Conservation (phyloP, 768 basidiomycete genomes). For the Leccinum uliginosum region DNA sequence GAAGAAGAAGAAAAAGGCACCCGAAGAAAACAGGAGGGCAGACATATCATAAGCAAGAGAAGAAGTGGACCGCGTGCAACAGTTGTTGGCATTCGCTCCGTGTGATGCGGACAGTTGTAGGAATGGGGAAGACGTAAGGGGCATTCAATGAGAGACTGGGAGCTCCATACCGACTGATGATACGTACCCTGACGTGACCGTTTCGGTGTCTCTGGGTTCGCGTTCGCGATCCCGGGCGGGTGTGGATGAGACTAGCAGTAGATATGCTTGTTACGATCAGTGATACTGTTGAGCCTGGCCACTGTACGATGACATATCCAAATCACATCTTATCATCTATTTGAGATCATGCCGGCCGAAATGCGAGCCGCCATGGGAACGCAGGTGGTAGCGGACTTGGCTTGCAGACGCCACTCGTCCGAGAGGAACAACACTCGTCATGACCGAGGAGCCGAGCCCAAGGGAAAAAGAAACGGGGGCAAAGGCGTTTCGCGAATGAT, state of each 20-base stretch:
- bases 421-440: not conserved
- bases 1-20: not conserved
- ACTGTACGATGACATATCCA: not conserved
- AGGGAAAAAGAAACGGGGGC: not conserved
- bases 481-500: not conserved
- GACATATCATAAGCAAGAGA: not conserved
- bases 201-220: constrained; percentile 1
- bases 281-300: not conserved
- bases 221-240: constrained; percentile 1
- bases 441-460: not conserved
- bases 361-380: not conserved
- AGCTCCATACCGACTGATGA: not conserved
- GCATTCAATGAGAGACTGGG: not conserved
- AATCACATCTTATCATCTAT: not conserved
- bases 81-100: constrained; percentile 1
- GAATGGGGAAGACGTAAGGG: constrained; percentile 7
- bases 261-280: not conserved
- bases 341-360: not conserved
- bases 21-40: not conserved
- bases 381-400: not conserved
- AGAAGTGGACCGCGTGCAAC: constrained; percentile 11
- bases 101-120: constrained; percentile 12
- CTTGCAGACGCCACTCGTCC: not conserved
- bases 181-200: constrained; percentile 1
- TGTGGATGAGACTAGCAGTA: not conserved